Evolutionary conservation across 306 rosid genomes (phyloP).

Genomic region (Rosa chinensis): DNA sequence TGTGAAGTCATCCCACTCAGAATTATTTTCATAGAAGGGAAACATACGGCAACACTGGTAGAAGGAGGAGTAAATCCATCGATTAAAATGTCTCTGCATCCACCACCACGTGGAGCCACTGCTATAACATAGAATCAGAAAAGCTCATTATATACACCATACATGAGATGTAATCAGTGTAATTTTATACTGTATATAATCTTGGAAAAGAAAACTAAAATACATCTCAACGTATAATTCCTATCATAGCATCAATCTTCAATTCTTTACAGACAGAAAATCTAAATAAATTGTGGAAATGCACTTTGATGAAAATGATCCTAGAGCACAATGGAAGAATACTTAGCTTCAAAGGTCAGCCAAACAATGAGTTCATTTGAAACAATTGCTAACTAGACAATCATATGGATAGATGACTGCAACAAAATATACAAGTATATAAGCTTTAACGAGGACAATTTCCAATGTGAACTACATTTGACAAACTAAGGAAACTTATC

Average conservation of each 20-base stretch:
- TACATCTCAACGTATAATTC: neutral
- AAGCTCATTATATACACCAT: conserved; percentile 17
- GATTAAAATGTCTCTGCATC: conserved; percentile 61
- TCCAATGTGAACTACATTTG: neutral
- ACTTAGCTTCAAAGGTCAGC: neutral
- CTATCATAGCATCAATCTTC: neutral
- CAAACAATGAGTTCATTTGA: neutral
- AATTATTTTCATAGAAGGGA: conserved; percentile 71
- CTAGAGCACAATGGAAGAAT: neutral
- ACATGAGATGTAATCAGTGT: neutral
- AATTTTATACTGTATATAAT: neutral
- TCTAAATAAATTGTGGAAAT: neutral
- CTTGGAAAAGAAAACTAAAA: neutral
- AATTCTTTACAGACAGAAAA: neutral
- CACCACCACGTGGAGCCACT: conserved; percentile 53
- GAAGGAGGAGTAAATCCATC: conserved; percentile 95
- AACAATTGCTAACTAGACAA: neutral
- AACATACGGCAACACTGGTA: conserved; percentile 83
- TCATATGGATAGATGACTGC: neutral
- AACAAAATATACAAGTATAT: neutral
- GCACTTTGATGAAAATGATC: neutral
- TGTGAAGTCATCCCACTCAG: conserved; percentile 95
- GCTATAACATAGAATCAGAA: conserved; percentile 42
- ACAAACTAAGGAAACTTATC: neutral
- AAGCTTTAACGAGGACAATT: neutral